Evolutionary conservation across 2,329 filamentous ascomycete species (phyloP), one percentile per base, ranked within the genome.

Genomic region (Colletotrichum acutatum): DNA sequence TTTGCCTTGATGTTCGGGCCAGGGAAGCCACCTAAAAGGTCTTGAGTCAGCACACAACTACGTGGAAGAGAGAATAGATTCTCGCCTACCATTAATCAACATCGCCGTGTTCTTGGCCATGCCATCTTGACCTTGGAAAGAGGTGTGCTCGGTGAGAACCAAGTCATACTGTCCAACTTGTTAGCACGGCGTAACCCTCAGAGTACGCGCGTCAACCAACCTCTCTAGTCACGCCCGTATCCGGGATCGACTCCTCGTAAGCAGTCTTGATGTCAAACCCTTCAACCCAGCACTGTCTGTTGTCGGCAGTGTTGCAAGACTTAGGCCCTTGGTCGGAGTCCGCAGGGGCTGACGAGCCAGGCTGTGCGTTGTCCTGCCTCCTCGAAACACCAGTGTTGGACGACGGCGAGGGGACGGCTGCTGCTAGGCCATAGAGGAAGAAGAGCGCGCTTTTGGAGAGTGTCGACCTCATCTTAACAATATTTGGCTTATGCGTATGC

Each of bases 1-100:
- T 88, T 80, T 16, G 84, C 88, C 16, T 83, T 80, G 42, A 92
- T 87, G 5, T 83, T 84, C 1, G 90, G 90, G 1, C 90, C 90
- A 22, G 76, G 76, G 32, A 76, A 77, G 26, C 71, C 60, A 9
- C 75, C 75, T 76, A 8, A 6, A 19, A 4, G 5, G 24, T 16
- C 9, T 0, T 32, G 49, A 9, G n/a, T 65, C 14, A 72, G 61
- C 8, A 42, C 26, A 2, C 4, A 46, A 14, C 1, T 2, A 3
- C 19, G 16, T n/a, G 4, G 19, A 5, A 14, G 7, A 24, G 9
- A 30, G 7, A 1, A 19, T 24, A 7, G 6, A 16, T 7, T 3
- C 9, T 2, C 1, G 22, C 69, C 34, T 56, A 72, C 77, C 76
- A 28, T 78, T 78, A 49, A 78, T 69, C 2, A 78, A 65, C 77